These are phyloP conservation scores for Colletotrichum trifolii DNA, from an alignment of 2,329 filamentous ascomycete species.

Conservation along the genomic window DNA sequence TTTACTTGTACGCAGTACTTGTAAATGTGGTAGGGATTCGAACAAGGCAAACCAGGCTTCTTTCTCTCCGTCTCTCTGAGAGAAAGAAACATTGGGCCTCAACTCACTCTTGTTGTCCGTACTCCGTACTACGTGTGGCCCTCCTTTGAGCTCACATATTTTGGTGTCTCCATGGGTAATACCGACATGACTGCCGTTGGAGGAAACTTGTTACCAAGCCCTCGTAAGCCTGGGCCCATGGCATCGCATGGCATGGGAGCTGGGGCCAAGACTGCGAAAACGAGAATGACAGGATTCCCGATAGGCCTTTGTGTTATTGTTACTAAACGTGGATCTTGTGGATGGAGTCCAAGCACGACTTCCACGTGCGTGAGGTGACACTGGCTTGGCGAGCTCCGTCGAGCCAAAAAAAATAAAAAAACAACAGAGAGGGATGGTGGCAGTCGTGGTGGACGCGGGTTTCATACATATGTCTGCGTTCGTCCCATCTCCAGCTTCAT, in stretches of 20 bases:
- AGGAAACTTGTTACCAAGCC: constrained; percentile 33
- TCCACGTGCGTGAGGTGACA: constrained; percentile 9
- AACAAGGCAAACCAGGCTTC: too few relatives aligned
- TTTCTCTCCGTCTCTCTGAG: too few relatives aligned
- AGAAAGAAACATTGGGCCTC: too few relatives aligned
- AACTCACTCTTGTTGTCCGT: too few relatives aligned
- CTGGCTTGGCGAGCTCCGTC: background rate
- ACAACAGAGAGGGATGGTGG: background rate
- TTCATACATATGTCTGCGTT: constrained; percentile 30
- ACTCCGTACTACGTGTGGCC: too few relatives aligned
- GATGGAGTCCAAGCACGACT: constrained; percentile 2
- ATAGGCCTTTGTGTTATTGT: background rate
- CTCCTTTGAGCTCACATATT: background rate
- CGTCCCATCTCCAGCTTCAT: constrained; percentile 23
- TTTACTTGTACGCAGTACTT: too few relatives aligned
- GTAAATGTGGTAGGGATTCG: too few relatives aligned
- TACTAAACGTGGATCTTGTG: constrained; percentile 22
- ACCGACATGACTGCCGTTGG: constrained; percentile 25
- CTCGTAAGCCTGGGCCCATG: constrained; percentile 5
- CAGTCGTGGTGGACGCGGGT: constrained; percentile 1
- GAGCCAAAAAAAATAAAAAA: background rate
- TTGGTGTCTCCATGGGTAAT: constrained; percentile 1
- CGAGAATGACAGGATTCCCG: background rate
- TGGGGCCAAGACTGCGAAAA: background rate
- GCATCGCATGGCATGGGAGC: background rate